Evolutionary conservation across 148 eudicot genomes (phyloP).

Genomic region (Mesembryanthemum crystallinum): DNA sequence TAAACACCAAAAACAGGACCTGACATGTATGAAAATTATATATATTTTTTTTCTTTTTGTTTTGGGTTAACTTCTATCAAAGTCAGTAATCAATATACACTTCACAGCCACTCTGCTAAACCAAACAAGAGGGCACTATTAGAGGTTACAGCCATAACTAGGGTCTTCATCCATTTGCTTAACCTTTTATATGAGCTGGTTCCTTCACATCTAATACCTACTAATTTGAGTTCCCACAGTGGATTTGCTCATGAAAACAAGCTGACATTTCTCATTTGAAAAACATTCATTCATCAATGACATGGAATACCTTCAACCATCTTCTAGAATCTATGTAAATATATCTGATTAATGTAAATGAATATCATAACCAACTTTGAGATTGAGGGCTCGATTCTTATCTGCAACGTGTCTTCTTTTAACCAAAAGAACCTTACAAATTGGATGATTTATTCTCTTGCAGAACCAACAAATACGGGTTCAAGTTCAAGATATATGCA

Average conservation of each 20-base stretch:
- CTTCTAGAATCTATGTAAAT: not conserved
- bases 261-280: too few species aligned
- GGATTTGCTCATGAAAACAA: too few species aligned
- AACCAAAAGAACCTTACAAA: too few species aligned
- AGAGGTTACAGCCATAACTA: not conserved
- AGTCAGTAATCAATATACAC: not conserved
- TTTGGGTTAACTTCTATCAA: too few species aligned
- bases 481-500: too few species aligned
- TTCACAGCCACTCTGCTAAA: not conserved
- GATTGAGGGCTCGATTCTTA: too few species aligned
- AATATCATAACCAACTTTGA: too few species aligned
- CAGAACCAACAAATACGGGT: not conserved
- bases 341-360: not conserved
- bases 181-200: not conserved
- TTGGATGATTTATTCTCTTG: not conserved
- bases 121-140: too few species aligned
- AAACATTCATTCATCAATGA: not conserved
- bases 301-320: not conserved
- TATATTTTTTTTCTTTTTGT: too few species aligned
- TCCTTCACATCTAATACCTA: not conserved
- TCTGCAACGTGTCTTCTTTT: too few species aligned
- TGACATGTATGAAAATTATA: not conserved
- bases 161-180: not conserved
- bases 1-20: not conserved
- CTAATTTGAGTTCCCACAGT: too few species aligned